Conservation (phyloP, 352 stramenopile genomes). For the Phytophthora aleatoria region DNA sequence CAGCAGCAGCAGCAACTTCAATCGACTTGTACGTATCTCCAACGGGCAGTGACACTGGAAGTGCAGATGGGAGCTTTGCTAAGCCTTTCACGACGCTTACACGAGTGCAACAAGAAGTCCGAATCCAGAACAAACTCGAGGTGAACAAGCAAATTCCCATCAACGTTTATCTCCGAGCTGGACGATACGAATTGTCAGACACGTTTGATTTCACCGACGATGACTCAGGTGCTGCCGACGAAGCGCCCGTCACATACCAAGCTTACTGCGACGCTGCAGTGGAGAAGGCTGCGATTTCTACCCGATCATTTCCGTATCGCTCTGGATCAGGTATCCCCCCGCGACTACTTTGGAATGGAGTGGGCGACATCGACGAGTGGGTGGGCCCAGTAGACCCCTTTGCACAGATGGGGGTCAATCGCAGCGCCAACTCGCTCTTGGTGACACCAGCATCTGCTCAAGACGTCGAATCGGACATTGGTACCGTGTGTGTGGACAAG, state of each 20-base stretch:
- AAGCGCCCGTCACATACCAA: constrained; percentile 61
- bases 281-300: constrained; percentile 39
- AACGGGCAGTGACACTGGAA: constrained; percentile 46
- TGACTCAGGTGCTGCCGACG: constrained; percentile 43
- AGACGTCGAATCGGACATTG: constrained; percentile 38
- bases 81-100: constrained; percentile 59
- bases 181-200: constrained; percentile 53
- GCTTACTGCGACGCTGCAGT: constrained; percentile 61
- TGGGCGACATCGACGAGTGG: constrained; percentile 49
- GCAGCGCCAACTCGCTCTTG: constrained; percentile 48
- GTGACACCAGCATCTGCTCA: constrained; percentile 17
- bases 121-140: constrained; percentile 25
- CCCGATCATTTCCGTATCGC: constrained; percentile 54
- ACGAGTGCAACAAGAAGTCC: constrained; percentile 49
- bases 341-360: constrained; percentile 69
- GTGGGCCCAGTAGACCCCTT: constrained; percentile 64
- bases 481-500: constrained; percentile 66
- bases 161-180: constrained; percentile 63
- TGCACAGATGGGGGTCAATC: constrained; percentile 56
- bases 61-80: constrained; percentile 49
- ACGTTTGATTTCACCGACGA: constrained; percentile 58
- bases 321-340: constrained; percentile 40
- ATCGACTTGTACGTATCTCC: constrained; percentile 62
- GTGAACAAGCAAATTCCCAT: constrained; percentile 40
- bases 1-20: constrained; percentile 9